Conservation (phyloP, 805 yeast genomes). For the Peterozyma toletana region DNA sequence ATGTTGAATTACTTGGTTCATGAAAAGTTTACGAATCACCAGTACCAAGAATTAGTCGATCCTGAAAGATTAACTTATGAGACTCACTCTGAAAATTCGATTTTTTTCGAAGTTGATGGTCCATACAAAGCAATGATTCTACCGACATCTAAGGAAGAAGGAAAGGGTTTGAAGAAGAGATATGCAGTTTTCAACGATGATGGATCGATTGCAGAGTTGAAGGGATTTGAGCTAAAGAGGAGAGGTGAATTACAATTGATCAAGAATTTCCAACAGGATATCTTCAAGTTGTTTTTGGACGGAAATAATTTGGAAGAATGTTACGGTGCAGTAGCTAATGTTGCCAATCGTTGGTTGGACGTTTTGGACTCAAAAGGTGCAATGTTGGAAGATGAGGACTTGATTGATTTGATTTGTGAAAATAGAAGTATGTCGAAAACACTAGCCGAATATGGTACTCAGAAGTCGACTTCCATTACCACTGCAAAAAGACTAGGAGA, state of each 20-base stretch:
- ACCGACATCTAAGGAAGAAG: slow-evolving; percentile 97
- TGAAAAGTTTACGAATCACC: slow-evolving; percentile 85
- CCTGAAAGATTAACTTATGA: slow-evolving; percentile 61
- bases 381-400: slow-evolving; percentile 87
- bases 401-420: slow-evolving; percentile 91
- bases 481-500: slow-evolving; percentile 93
- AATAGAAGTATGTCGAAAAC: slow-evolving; percentile 93
- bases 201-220: slow-evolving; percentile 89
- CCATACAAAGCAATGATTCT: slow-evolving; percentile 96
- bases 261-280: slow-evolving; percentile 91
- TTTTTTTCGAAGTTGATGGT: slow-evolving; percentile 97
- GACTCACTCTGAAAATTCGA: slow-evolving; percentile 82
- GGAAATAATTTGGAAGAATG: slow-evolving; percentile 76
- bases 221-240: slow-evolving; percentile 94
- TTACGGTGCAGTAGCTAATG: slow-evolving; percentile 82
- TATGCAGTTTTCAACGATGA: slow-evolving; percentile 96
- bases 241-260: slow-evolving; percentile 93
- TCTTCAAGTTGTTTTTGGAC: slow-evolving; percentile 83
- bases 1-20: slow-evolving; percentile 94
- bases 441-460: slow-evolving; percentile 79
- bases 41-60: slow-evolving; percentile 82
- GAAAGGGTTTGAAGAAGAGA: slow-evolving; percentile 90
- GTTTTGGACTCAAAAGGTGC: slow-evolving; percentile 82
- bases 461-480: slow-evolving; percentile 91
- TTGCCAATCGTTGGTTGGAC: slow-evolving; percentile 95